phyloP scores from a whole-genome alignment of 2,329 filamentous ascomycete genomes.

The Diaporthe vaccinii region DNA sequence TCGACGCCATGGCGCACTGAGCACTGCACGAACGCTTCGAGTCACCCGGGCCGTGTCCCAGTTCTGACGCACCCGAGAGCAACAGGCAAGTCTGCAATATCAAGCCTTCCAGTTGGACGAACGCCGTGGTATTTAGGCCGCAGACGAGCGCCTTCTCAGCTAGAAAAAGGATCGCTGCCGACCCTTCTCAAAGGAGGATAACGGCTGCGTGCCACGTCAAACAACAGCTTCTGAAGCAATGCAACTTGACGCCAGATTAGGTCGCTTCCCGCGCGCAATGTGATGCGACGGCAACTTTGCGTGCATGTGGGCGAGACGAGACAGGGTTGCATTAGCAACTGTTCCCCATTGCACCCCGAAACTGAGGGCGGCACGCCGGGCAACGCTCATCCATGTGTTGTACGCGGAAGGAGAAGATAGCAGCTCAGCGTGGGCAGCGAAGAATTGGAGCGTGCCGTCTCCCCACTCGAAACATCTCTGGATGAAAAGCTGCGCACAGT shows the following conservation, averaged over 20 bases:
- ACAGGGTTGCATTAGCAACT: not conserved
- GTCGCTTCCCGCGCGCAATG: slow-evolving; percentile 5
- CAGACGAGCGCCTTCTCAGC: not conserved
- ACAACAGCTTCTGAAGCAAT: slow-evolving; percentile 18
- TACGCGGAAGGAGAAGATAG: not conserved
- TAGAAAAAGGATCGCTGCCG: not conserved
- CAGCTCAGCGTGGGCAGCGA: not conserved
- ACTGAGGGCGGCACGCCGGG: not conserved
- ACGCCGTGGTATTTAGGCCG: not conserved
- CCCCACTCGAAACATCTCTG: not conserved
- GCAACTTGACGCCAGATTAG: slow-evolving; percentile 6
- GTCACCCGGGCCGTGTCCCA: not conserved
- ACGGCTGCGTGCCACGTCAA: slow-evolving; percentile 27
- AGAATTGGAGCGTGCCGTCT: not conserved
- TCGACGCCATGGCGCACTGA: slow-evolving; percentile 21
- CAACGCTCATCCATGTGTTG: not conserved
- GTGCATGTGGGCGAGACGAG: not conserved
- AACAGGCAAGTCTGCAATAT: not conserved
- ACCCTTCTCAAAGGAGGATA: slow-evolving; percentile 6
- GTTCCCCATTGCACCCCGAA: not conserved
- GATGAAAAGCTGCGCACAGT: not conserved
- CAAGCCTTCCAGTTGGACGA: not conserved
- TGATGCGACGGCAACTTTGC: not conserved
- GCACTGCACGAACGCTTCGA: not conserved
- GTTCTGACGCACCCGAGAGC: not conserved